A percentile compares a stretch with the other conserved stretches of the same genome.
Conservation (phyloP, 2,329 filamentous ascomycete genomes). For the Colletotrichum sp. region DNA sequence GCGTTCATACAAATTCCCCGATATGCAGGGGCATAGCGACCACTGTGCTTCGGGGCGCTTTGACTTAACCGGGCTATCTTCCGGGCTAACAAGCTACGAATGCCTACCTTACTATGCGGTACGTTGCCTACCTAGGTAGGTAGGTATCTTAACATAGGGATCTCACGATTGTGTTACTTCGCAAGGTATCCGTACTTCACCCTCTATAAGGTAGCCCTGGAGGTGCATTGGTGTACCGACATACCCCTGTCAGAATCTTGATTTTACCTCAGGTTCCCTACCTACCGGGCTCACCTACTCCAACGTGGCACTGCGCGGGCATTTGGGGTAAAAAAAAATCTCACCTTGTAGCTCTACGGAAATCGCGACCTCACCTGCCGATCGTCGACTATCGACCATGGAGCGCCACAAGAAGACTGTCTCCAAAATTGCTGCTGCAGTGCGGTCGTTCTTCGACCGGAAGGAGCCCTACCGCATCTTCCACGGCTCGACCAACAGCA, state of each 20-base stretch:
- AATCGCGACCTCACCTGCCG: not conserved
- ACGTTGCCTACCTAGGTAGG: no score
- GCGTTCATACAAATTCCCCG: not conserved
- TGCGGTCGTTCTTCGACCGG: conserved; percentile 52
- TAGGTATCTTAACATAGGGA: not conserved
- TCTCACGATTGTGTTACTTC: not conserved
- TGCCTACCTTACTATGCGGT: no score
- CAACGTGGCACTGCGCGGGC: not conserved
- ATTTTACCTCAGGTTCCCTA: not conserved
- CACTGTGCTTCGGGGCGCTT: not conserved
- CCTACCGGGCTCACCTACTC: not conserved
- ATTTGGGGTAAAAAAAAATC: not conserved
- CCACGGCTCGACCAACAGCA: conserved; percentile 80
- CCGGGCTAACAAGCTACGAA: not conserved
- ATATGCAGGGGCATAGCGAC: not conserved
- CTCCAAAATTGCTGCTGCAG: conserved; percentile 49
- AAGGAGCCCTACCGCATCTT: conserved; percentile 72
- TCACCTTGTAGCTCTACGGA: not conserved
- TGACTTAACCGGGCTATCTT: not conserved
- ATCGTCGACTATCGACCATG: conserved; percentile 35
- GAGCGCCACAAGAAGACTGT: conserved; percentile 57
- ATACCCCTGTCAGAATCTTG: conserved; percentile 5
- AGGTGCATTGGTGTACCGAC: not conserved
- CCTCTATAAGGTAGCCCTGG: not conserved
- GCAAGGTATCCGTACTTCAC: not conserved